These are phyloP conservation scores for Astragalus membranaceus DNA, from an alignment of 306 rosid genomes.

Conservation along the genomic window DNA sequence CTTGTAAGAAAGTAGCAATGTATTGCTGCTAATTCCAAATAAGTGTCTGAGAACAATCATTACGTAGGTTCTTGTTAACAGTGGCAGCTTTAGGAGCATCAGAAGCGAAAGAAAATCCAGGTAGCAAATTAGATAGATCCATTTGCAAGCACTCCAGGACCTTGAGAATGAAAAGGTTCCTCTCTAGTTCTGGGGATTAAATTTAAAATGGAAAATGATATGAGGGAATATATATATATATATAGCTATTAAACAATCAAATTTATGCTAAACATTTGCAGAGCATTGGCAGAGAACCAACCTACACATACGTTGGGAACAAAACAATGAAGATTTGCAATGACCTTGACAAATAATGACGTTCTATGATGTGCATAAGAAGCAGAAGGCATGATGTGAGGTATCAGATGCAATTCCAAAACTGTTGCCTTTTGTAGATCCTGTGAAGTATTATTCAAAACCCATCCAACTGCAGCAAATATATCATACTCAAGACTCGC, in stretches of 20 bases:
- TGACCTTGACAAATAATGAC: constrained; percentile 82
- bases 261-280: constrained; percentile 13
- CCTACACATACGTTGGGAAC: constrained; percentile 91
- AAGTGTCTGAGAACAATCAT: constrained; percentile 21
- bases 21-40: not conserved
- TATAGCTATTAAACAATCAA: constrained; percentile 11
- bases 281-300: constrained; percentile 34
- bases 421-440: constrained; percentile 29
- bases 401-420: constrained; percentile 49
- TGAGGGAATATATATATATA: constrained; percentile 14
- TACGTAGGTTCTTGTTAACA: constrained; percentile 79
- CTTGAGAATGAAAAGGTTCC: constrained; percentile 71
- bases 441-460: constrained; percentile 47
- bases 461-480: constrained; percentile 89
- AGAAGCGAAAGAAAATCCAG: constrained; percentile 60
- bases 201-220: constrained; percentile 19
- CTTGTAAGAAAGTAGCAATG: constrained; percentile 22
- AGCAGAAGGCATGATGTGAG: constrained; percentile 51
- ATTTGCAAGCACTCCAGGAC: constrained; percentile 80
- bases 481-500: constrained; percentile 73
- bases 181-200: constrained; percentile 78
- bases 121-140: constrained; percentile 53
- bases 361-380: constrained; percentile 89
- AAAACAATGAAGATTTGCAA: constrained; percentile 97
- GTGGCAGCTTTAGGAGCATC: constrained; percentile 56